Conservation (phyloP, 1,284 basidiomycete genomes). For the Ceratorhiza oryzae-sativae region DNA sequence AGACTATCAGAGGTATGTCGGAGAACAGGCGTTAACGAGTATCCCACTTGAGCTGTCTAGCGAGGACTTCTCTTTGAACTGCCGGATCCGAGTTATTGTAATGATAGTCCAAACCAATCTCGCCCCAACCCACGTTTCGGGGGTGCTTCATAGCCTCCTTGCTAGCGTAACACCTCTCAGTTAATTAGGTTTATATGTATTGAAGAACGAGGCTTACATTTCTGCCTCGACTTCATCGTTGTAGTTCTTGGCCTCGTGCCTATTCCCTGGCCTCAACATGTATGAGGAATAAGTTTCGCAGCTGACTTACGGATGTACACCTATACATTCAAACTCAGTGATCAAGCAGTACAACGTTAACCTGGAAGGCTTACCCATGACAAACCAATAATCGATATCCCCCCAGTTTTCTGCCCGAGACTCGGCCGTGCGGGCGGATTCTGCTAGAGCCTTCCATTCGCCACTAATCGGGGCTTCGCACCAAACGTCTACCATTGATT, state of each 20-base stretch:
- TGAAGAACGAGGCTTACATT: slow-evolving; percentile 58
- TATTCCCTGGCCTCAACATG: slow-evolving; percentile 46
- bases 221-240: slow-evolving; percentile 69
- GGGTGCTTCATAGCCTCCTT: slow-evolving; percentile 77
- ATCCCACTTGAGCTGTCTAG: slow-evolving; percentile 60
- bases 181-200: not conserved
- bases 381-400: slow-evolving; percentile 75
- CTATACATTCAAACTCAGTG: not conserved
- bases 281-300: not conserved
- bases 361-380: slow-evolving; percentile 64
- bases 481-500: slow-evolving; percentile 79
- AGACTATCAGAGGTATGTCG: not conserved
- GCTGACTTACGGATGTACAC: slow-evolving; percentile 46
- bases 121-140: slow-evolving; percentile 82
- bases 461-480: slow-evolving; percentile 72
- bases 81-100: slow-evolving; percentile 76
- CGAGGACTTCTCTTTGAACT: slow-evolving; percentile 69
- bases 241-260: slow-evolving; percentile 75
- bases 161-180: no score
- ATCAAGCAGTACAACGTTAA: not conserved
- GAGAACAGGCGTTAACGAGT: not conserved
- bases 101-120: slow-evolving; percentile 85
- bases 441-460: slow-evolving; percentile 73
- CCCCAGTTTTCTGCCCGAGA: slow-evolving; percentile 62
- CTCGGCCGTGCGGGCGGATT: slow-evolving; percentile 65